A percentile compares a stretch with the other conserved stretches of the same genome.
These are phyloP conservation scores for Mycena rosella DNA, from an alignment of 768 basidiomycete genomes.

Conservation along the genomic window DNA sequence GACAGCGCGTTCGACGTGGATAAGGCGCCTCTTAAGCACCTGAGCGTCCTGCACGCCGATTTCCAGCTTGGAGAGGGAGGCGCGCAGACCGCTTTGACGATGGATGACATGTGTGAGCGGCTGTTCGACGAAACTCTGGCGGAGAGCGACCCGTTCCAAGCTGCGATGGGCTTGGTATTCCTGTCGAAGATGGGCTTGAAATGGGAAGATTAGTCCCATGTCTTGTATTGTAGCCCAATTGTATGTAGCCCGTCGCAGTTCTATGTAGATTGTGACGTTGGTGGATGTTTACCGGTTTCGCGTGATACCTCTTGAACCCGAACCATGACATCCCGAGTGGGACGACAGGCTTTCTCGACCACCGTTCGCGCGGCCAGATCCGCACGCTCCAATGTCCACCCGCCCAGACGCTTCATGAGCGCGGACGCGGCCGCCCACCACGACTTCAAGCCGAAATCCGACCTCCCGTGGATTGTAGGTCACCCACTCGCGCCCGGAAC, in stretches of 20 bases:
- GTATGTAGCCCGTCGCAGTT: not conserved
- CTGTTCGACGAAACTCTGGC: conserved; percentile 52
- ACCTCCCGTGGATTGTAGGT: conserved; percentile 62
- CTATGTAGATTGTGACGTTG: not conserved
- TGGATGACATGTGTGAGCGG: conserved; percentile 44
- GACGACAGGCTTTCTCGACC: conserved; percentile 51
- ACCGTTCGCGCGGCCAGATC: conserved; percentile 47
- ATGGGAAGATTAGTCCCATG: conserved; percentile 42
- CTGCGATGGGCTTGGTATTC: conserved; percentile 62
- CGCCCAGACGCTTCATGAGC: conserved; percentile 46
- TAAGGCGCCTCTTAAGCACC: conserved; percentile 50
- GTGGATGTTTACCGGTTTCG: not conserved
- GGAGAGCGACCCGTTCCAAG: conserved; percentile 56
- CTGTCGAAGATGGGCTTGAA: conserved; percentile 53
- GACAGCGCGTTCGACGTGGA: conserved; percentile 40
- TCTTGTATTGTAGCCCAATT: conserved; percentile 1
- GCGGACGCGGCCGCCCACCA: conserved; percentile 52
- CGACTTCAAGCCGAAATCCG: conserved; percentile 49
- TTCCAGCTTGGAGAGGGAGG: conserved; percentile 26
- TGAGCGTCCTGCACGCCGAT: conserved; percentile 46
- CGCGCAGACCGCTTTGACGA: conserved; percentile 26
- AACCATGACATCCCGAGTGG: conserved; percentile 55
- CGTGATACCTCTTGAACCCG: not conserved
- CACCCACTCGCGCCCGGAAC: not conserved
- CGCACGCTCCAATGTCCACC: conserved; percentile 32